Conservation (phyloP, 2,329 filamentous ascomycete species). For the Diaporthe sp. region DNA sequence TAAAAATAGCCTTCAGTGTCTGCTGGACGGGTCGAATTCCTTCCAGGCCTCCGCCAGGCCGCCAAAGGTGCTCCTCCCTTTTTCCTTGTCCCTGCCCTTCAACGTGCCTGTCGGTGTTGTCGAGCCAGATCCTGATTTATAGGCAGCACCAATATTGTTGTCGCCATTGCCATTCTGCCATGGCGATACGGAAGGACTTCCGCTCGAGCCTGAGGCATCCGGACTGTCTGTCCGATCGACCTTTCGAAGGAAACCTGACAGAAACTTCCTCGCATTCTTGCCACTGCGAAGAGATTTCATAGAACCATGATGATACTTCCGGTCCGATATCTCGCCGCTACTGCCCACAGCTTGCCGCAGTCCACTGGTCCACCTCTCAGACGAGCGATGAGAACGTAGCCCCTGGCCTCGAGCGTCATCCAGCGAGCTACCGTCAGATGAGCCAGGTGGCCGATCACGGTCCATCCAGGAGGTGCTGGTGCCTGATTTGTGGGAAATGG, state of each 20-base stretch:
- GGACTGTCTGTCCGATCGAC: slow-evolving; percentile 45
- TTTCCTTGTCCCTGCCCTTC: slow-evolving; percentile 50
- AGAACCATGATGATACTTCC: slow-evolving; percentile 9
- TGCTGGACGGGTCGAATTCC: slow-evolving; percentile 34
- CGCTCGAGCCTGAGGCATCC: slow-evolving; percentile 43
- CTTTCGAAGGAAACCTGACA: slow-evolving; percentile 58
- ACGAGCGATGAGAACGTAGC: slow-evolving; percentile 42
- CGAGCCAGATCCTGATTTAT: slow-evolving; percentile 18
- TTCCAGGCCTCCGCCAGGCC: slow-evolving; percentile 42
- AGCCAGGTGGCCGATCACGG: slow-evolving; percentile 59
- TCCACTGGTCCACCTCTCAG: slow-evolving; percentile 35
- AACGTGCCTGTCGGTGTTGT: slow-evolving; percentile 37
- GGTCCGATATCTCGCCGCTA: slow-evolving; percentile 21
- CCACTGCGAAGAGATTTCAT: slow-evolving; percentile 50
- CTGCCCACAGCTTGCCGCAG: slow-evolving; percentile 16
- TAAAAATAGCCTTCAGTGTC: slow-evolving; percentile 28
- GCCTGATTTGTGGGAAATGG: slow-evolving; percentile 52
- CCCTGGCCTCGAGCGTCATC: slow-evolving; percentile 50
- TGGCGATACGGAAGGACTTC: slow-evolving; percentile 13
- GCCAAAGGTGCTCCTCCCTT: slow-evolving; percentile 40
- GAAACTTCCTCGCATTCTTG: slow-evolving; percentile 57
- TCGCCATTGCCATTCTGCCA: slow-evolving; percentile 25
- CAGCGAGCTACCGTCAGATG: slow-evolving; percentile 63
- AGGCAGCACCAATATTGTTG: slow-evolving; percentile 2
- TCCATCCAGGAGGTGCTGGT: slow-evolving; percentile 51